Percentiles rank a stretch among this genome's conserved stretches.
phyloP scores from a whole-genome alignment of 176 grass and related monocot species.

The Ananas comosus region DNA sequence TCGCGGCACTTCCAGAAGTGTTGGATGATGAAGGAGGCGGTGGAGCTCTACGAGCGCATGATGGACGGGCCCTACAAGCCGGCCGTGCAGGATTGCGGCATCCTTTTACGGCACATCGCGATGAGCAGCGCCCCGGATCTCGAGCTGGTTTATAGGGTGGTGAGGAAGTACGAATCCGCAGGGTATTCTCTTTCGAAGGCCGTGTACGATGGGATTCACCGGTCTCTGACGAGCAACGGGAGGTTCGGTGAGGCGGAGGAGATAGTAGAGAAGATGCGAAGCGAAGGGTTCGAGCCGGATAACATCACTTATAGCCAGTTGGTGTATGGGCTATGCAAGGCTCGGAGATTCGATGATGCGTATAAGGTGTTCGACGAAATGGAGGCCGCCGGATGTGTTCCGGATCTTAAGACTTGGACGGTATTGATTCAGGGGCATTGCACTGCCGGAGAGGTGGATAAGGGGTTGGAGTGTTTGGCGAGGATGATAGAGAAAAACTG shows the following conservation, averaged over 20 bases:
- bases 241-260: slow-evolving; percentile 57
- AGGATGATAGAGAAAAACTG: slow-evolving; percentile 65
- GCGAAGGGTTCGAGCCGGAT: slow-evolving; percentile 53
- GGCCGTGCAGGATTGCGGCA: slow-evolving; percentile 36
- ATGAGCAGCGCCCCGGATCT: slow-evolving; percentile 35
- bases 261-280: slow-evolving; percentile 48
- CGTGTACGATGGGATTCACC: slow-evolving; percentile 68
- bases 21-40: slow-evolving; percentile 51
- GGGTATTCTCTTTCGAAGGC: slow-evolving; percentile 51
- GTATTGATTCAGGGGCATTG: slow-evolving; percentile 79
- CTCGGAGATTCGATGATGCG: slow-evolving; percentile 50
- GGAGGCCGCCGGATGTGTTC: slow-evolving; percentile 33
- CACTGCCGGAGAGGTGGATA: slow-evolving; percentile 42
- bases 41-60: slow-evolving; percentile 80
- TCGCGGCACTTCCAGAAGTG: slow-evolving; percentile 57
- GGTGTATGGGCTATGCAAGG: slow-evolving; percentile 77
- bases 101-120: slow-evolving; percentile 64
- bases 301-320: slow-evolving; percentile 84
- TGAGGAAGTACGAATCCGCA: slow-evolving; percentile 44
- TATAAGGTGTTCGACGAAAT: slow-evolving; percentile 61
- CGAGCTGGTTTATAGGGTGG: slow-evolving; percentile 61
- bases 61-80: slow-evolving; percentile 92
- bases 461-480: slow-evolving; percentile 44
- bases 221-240: slow-evolving; percentile 55
- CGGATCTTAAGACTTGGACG: slow-evolving; percentile 94